Evolutionary conservation across 306 rosid species (phyloP), one percentile per base, ranked within the genome.

Genomic region (Begonia peltatifolia): DNA sequence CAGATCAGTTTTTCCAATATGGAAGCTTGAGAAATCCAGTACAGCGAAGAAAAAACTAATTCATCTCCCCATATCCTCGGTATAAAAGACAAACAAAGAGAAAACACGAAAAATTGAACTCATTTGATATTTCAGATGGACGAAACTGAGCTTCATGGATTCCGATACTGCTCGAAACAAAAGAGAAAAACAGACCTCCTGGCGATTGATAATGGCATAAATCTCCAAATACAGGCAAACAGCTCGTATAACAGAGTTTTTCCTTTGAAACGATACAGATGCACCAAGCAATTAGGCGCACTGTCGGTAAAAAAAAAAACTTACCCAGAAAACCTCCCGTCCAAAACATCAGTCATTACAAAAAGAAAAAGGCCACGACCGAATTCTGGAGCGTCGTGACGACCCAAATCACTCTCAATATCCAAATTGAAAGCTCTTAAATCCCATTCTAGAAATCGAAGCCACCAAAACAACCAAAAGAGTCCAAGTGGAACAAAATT

Each of bases 231-330:
- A 30, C 38, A 30, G 38, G 6, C 38, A 30, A 30, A 30, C 8
- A 30, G 38, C 38, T 30, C 38, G 3, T 30, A 30, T 30, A 30
- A 6, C 38, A 30, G 8, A 30, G 18, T 18, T 9, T 46, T 30
- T 58, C 18, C 12, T 42, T 53, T 48, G 10, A 51, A 71, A 67
- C 47, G 65, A 41, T 47, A 62, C 60, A 75, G 8, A 53, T 41
- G 77, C 94, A 74, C 76, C 46, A 63, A 63, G 41, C 25, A 57
- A 52, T 30, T 30, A 44, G 52, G 41, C 23, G 38, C 35, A 12
- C 30, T 14, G n/a, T n/a, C 13, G 3, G 17, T 11, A 10, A 57
- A 13, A 69, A 61, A 10, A 57, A 13, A 69, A 61, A 10, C 50
- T 55, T 52, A 44, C 16, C 2, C 35, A 13, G 13, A 13, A 46